phyloP scores from a whole-genome alignment of 129 eudicot genomes.

The Heracleum sosnowskyi region DNA sequence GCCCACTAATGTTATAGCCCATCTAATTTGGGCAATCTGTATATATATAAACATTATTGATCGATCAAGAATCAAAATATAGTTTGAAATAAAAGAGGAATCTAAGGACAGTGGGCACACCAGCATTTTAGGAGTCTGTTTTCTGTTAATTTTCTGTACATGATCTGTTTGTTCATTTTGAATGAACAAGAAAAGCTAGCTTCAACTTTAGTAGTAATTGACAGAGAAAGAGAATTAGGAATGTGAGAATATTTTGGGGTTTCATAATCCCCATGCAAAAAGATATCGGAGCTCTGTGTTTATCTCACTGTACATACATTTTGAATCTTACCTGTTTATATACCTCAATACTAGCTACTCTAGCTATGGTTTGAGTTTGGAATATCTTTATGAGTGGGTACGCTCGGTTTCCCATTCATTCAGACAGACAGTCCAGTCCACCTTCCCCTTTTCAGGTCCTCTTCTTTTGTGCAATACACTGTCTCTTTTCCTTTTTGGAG shows the following conservation, averaged over 20 bases:
- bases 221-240: background rate
- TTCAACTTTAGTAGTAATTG: slow-evolving; percentile 12
- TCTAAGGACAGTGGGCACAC: background rate
- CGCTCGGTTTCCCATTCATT: slow-evolving; percentile 57
- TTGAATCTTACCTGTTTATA: too few species aligned
- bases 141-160: background rate
- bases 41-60: background rate
- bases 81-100: background rate
- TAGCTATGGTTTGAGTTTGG: background rate
- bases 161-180: background rate
- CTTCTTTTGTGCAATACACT: slow-evolving; percentile 19
- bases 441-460: slow-evolving; percentile 36
- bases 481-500: background rate
- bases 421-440: slow-evolving; percentile 19
- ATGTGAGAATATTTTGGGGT: background rate
- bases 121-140: background rate
- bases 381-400: background rate
- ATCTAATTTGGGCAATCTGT: background rate
- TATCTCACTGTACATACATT: background rate
- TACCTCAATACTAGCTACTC: background rate
- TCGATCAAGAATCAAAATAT: background rate
- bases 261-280: slow-evolving; percentile 16
- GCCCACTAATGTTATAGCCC: background rate
- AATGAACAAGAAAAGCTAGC: background rate
- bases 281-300: background rate